phyloP scores from a whole-genome alignment of 176 grass and related monocot genomes.

The Coix lacrymajobi region DNA sequence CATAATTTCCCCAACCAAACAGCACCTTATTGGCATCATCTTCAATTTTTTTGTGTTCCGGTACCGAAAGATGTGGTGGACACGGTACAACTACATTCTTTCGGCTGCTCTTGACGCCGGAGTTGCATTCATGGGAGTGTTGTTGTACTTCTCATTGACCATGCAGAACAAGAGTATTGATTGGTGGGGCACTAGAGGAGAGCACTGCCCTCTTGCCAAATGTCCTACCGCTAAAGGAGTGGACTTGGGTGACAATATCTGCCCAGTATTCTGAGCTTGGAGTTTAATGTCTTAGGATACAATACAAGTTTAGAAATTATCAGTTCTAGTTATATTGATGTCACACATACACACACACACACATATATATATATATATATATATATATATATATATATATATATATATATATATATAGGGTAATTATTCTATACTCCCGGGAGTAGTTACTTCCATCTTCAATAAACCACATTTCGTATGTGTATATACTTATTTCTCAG shows the following conservation, averaged over 20 bases:
- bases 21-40: constrained; percentile 47
- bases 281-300: neutral
- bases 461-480: too few species aligned
- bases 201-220: constrained; percentile 63
- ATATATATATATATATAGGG: too few species aligned
- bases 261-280: constrained; percentile 41
- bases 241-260: constrained; percentile 30
- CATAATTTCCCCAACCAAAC: too few species aligned
- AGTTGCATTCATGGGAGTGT: too few species aligned
- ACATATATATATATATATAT: too few species aligned
- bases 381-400: too few species aligned
- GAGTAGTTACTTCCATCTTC: too few species aligned
- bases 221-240: constrained; percentile 60
- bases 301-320: neutral
- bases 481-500: too few species aligned
- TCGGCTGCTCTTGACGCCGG: constrained; percentile 44
- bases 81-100: constrained; percentile 83
- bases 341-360: too few species aligned
- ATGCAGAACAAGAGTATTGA: constrained; percentile 44
- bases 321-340: neutral
- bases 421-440: too few species aligned
- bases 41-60: constrained; percentile 82
- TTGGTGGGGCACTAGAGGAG: constrained; percentile 69
- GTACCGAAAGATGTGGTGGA: constrained; percentile 76
- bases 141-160: constrained; percentile 57